Base-by-base conservation (phyloP, 2,329 filamentous ascomycete species). In the Cladophialophora immunda region DNA sequence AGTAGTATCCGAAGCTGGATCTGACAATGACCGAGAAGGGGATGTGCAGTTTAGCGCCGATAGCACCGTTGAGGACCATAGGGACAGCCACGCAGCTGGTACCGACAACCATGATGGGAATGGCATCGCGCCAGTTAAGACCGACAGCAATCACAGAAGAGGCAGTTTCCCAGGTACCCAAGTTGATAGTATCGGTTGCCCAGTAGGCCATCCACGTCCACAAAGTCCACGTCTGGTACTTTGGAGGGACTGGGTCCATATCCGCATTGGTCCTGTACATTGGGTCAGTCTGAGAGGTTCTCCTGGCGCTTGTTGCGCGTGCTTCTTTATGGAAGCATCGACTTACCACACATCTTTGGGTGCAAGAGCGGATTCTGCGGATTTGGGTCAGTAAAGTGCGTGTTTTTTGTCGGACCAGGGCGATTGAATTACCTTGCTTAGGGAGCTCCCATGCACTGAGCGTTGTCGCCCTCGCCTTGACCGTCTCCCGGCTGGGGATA, bases 21-120 rank as follows among this genome's bases (percentile, higher is more conserved):
- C 86, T 81, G 0, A 83, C 83, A 29, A 86, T 81, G n/a, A 87
- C 84, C 1, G 85, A 84, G 72, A 87, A 88, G 0, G 85, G 84
- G 3, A 84, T 79, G 72, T 87, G 70, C 22, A 70, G 55, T 56
- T 69, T 78, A 17, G 78, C 78, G 17, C 80, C 81, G 54, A 88
- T 82, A 3, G 86, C 85, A 32, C 88, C 86, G 70, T 87, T 89
- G 8, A 84, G 68, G 25, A 75, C 69, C 65, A 71, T 70, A 9
- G 70, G 70, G 29, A 75, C 70, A 4, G 75, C 73, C n/a, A 80
- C 73, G 32, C 65, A 68, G 41, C 58, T 63, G 13, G 66, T 70
- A 27, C 65, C 69, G 27, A 69, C 63, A 13, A 71, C 58, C 58
- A 68, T 67, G 65, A 67, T 67, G 56, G 62, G 65, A 22, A 70